phyloP scores from a whole-genome alignment of 177 flowering plant species.

The Vitis hybrid region DNA sequence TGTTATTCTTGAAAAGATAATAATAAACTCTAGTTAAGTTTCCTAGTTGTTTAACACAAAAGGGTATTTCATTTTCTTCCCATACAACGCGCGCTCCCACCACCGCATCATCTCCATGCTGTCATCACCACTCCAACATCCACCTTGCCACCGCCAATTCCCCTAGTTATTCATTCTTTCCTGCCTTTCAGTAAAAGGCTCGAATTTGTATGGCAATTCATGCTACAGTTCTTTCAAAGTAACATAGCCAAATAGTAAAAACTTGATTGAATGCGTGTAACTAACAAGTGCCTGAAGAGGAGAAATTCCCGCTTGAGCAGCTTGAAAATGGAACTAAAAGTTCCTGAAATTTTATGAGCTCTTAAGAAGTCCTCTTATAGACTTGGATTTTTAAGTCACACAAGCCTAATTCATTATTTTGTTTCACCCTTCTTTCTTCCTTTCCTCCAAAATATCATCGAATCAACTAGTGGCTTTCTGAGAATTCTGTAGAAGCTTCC shows the following conservation, averaged over 20 bases:
- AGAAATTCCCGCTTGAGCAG: neutral
- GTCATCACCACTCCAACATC: neutral
- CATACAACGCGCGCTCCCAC: too few relatives aligned
- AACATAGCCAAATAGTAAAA: neutral
- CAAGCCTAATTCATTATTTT: too few relatives aligned
- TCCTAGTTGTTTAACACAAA: too few relatives aligned
- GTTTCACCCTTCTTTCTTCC: too few relatives aligned
- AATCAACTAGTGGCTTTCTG: neutral
- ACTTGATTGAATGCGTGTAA: neutral
- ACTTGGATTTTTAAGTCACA: too few relatives aligned
- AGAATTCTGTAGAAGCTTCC: constrained; percentile 9
- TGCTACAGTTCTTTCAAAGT: neutral
- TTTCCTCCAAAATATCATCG: too few relatives aligned
- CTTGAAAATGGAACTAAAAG: neutral
- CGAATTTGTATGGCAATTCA: neutral
- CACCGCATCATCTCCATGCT: neutral
- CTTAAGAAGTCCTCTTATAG: too few relatives aligned
- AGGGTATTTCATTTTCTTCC: too few relatives aligned
- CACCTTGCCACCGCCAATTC: neutral
- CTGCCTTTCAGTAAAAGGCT: neutral
- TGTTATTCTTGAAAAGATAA: too few relatives aligned
- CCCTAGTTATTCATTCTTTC: neutral
- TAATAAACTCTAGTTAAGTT: too few relatives aligned
- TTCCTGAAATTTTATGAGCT: too few relatives aligned
- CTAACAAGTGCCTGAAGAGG: neutral